A percentile compares a stretch with the other conserved stretches of the same genome.
These are phyloP conservation scores for Sporothrix pallida DNA, from an alignment of 2,329 filamentous ascomycete genomes.

Conservation along the genomic window DNA sequence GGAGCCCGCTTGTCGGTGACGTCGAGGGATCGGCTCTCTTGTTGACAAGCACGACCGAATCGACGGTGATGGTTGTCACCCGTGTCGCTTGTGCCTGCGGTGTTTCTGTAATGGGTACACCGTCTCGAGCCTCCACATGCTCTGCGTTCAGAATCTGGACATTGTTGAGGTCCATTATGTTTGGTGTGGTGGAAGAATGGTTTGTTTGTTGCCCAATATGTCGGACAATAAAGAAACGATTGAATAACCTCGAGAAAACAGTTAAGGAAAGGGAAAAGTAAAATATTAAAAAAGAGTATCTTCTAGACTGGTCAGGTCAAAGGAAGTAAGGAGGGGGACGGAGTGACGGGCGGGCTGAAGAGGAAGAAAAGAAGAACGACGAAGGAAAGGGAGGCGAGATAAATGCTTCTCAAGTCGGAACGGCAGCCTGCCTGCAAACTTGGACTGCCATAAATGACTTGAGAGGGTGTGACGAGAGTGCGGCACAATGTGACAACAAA, in stretches of 20 bases:
- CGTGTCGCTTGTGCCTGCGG: too few relatives aligned
- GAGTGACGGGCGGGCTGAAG: too few relatives aligned
- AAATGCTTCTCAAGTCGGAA: not conserved
- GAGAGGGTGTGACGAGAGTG: not conserved
- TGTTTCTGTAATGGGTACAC: too few relatives aligned
- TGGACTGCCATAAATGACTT: not conserved
- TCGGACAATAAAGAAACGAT: too few relatives aligned
- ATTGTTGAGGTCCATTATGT: not conserved
- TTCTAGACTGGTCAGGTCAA: too few relatives aligned
- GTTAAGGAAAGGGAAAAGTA: not conserved
- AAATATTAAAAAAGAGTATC: not conserved
- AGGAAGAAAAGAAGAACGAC: not conserved
- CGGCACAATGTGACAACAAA: not conserved
- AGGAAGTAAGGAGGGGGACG: too few relatives aligned
- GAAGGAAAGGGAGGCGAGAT: not conserved
- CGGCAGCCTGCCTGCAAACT: not conserved
- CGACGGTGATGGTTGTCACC: not conserved
- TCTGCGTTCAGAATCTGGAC: not conserved
- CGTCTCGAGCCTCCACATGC: too few relatives aligned
- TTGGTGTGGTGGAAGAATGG: too few relatives aligned
- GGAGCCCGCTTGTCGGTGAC: not conserved
- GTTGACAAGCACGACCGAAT: too few relatives aligned
- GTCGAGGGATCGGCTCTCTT: too few relatives aligned
- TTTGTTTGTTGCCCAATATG: not conserved
- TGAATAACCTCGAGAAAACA: too few relatives aligned